Evolutionary conservation across 306 rosid species (phyloP).

Genomic region (Lithocarpus polystachyus): DNA sequence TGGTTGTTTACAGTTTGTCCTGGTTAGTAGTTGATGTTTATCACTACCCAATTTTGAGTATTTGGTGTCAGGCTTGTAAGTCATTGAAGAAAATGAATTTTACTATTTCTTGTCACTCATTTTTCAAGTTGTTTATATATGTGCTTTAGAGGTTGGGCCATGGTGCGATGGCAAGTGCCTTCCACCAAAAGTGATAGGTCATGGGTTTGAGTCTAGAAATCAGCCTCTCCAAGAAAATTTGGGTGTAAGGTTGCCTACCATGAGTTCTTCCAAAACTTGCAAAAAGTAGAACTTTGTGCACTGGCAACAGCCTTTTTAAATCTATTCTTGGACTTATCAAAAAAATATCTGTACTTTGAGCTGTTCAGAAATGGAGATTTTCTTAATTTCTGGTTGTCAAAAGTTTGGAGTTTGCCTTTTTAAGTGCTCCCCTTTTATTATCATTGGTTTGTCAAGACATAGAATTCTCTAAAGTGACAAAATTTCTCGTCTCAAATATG

Average conservation of each 20-base stretch:
- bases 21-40: neutral
- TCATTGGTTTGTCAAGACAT: constrained; percentile 5
- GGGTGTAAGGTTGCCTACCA: too few species aligned
- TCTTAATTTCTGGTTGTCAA: neutral
- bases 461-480: neutral
- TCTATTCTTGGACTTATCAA: too few species aligned
- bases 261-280: too few species aligned
- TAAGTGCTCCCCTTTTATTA: neutral
- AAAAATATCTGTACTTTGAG: neutral
- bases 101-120: neutral
- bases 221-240: too few species aligned
- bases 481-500: constrained; percentile 2
- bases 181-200: too few species aligned
- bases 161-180: too few species aligned
- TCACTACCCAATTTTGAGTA: neutral
- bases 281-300: too few species aligned
- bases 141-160: too few species aligned
- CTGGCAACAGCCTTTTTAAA: too few species aligned
- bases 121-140: too few species aligned
- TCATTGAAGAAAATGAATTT: neutral
- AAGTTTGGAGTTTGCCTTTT: constrained; percentile 10
- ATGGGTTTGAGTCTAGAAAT: too few species aligned
- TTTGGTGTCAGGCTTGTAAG: neutral
- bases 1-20: neutral
- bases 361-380: neutral